Conservation (phyloP, 2,329 filamentous ascomycete species). For the Calonectria naviculata region DNA sequence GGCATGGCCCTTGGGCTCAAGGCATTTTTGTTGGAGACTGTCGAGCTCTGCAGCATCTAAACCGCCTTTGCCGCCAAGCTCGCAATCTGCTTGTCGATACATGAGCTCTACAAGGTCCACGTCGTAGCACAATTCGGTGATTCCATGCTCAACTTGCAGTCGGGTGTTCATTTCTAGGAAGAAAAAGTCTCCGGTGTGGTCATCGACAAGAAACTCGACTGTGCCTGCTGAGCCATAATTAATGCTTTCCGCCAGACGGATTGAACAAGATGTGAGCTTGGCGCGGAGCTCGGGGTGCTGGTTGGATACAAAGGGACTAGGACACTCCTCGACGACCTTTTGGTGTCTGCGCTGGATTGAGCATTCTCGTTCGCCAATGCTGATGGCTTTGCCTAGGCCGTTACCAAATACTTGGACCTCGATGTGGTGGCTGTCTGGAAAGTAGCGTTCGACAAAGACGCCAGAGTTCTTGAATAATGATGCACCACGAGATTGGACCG, state of each 20-base stretch:
- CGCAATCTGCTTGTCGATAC: constrained; percentile 47
- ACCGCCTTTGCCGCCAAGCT: constrained; percentile 23
- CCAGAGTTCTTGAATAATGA: constrained; percentile 71
- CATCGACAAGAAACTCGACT: constrained; percentile 71
- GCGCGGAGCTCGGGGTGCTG: constrained; percentile 44
- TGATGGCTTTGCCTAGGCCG: constrained; percentile 51
- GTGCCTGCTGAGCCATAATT: constrained; percentile 48
- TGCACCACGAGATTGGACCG: constrained; percentile 66
- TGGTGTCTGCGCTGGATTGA: constrained; percentile 76
- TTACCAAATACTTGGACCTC: constrained; percentile 78
- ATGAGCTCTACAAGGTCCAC: constrained; percentile 74
- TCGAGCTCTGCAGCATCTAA: constrained; percentile 10
- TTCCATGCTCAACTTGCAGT: constrained; percentile 81
- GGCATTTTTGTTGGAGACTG: constrained; percentile 24
- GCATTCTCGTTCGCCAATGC: constrained; percentile 73
- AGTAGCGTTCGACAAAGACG: constrained; percentile 73
- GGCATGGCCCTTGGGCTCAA: constrained; percentile 40
- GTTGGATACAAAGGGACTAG: constrained; percentile 66
- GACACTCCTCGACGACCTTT: constrained; percentile 78
- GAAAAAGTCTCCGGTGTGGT: constrained; percentile 69
- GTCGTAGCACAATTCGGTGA: constrained; percentile 81
- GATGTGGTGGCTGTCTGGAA: constrained; percentile 70
- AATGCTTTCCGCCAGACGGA: constrained; percentile 32
- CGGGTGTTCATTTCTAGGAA: constrained; percentile 68
- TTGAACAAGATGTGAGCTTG: constrained; percentile 30